Percentiles rank a stretch among this genome's conserved stretches.
These are phyloP conservation scores for Jaltomata sinuosa DNA, from an alignment of 257 asterid species.

Conservation along the genomic window DNA sequence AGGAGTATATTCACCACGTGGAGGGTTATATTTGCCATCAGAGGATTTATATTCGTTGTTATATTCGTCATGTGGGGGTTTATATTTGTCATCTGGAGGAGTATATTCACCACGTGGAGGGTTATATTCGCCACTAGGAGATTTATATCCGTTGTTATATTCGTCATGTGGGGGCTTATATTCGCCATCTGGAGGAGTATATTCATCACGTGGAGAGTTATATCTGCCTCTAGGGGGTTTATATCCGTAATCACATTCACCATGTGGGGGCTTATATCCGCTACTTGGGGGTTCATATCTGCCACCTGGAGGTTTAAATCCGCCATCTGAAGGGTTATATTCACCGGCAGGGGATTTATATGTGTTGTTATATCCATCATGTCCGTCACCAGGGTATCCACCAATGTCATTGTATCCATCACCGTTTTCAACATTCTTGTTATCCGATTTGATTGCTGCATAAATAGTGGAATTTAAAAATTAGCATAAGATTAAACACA, in stretches of 20 bases:
- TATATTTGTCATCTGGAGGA: neutral
- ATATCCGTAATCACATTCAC: neutral
- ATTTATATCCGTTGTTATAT: neutral
- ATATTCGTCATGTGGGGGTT: neutral
- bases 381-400: neutral
- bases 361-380: neutral
- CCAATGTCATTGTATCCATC: no score
- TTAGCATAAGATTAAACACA: no score
- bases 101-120: neutral
- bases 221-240: neutral
- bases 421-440: neutral
- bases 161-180: neutral
- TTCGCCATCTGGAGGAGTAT: neutral
- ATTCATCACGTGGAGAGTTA: neutral
- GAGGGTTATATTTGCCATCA: no score
- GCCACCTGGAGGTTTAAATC: neutral
- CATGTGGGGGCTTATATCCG: neutral
- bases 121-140: neutral
- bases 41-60: no score
- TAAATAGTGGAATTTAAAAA: no score
- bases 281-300: neutral
- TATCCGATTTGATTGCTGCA: neutral
- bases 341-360: no score
- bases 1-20: no score
- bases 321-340: no score